A percentile compares a stretch with the other conserved stretches of the same genome.
Evolutionary conservation across 495 filamentous ascomycete genomes (phyloP).

Genomic region (Hypoxylon subgilvum): DNA sequence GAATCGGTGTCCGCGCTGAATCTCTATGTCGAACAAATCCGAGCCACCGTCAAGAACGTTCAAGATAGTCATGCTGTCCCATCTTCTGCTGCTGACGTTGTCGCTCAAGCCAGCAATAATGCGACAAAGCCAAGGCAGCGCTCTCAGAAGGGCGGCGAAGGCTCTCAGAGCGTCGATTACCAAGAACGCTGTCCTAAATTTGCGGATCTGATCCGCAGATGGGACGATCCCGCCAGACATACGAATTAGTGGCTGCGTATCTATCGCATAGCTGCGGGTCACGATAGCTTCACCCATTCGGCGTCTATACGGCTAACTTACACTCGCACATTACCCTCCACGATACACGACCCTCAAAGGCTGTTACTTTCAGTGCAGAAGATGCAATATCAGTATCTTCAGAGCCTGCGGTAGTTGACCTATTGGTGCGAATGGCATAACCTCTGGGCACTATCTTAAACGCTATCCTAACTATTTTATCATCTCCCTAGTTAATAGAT

Average conservation of each 20-base stretch:
- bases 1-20: constrained; percentile 34
- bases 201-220: constrained; percentile 24
- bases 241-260: constrained; percentile 3
- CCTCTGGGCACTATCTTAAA: too few species aligned
- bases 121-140: constrained; percentile 22
- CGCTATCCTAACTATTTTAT: too few species aligned
- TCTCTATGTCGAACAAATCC: constrained; percentile 28
- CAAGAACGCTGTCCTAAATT: constrained; percentile 32
- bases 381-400: too few species aligned
- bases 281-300: background rate
- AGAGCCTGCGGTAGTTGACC: too few species aligned
- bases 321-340: too few species aligned
- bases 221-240: constrained; percentile 20
- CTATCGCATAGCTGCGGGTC: background rate
- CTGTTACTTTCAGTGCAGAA: too few species aligned
- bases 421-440: too few species aligned
- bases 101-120: constrained; percentile 30
- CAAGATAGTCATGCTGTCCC: constrained; percentile 8
- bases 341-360: too few species aligned
- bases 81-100: constrained; percentile 23
- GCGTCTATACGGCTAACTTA: too few species aligned
- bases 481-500: too few species aligned
- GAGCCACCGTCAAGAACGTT: constrained; percentile 20
- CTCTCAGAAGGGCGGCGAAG: constrained; percentile 9
- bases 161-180: background rate